Conservation (phyloP, 768 basidiomycete species). For the Boletus tomentosulus region DNA sequence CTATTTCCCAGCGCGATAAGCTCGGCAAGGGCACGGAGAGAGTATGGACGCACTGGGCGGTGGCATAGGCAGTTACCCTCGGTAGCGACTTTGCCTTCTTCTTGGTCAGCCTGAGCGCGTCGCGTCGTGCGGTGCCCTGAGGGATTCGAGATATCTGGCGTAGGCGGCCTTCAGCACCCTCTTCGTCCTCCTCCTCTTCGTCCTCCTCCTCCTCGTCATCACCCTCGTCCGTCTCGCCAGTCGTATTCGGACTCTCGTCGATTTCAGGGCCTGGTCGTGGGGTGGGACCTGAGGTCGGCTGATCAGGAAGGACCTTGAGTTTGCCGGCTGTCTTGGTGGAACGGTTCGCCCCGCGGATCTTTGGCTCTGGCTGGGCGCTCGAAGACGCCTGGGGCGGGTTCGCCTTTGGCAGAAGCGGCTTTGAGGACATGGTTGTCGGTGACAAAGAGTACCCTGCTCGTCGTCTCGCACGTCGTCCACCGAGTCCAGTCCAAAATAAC, state of each 20-base stretch:
- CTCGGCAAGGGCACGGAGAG: not conserved
- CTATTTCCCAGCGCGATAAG: conserved; percentile 36
- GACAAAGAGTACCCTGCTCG: conserved; percentile 8
- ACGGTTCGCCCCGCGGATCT: conserved; percentile 68
- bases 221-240: conserved; percentile 69
- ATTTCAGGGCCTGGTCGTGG: conserved; percentile 15
- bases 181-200: conserved; percentile 44
- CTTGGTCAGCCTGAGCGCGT: conserved; percentile 87
- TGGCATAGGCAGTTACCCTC: conserved; percentile 94
- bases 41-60: conserved; percentile 59
- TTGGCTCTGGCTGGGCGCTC: conserved; percentile 37
- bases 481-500: conserved; percentile 12
- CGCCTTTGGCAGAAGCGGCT: conserved; percentile 31
- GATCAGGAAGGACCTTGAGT: conserved; percentile 84
- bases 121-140: conserved; percentile 87
- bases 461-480: conserved; percentile 6
- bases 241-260: conserved; percentile 46
- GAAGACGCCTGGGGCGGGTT: conserved; percentile 12
- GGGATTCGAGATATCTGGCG: conserved; percentile 87
- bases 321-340: conserved; percentile 82
- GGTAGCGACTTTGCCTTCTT: conserved; percentile 91
- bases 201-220: conserved; percentile 59
- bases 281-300: conserved; percentile 49
- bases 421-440: conserved; percentile 25
- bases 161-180: conserved; percentile 53